Evolutionary conservation across 352 stramenopile species (phyloP).

Genomic region (Globisporangium ultimum): DNA sequence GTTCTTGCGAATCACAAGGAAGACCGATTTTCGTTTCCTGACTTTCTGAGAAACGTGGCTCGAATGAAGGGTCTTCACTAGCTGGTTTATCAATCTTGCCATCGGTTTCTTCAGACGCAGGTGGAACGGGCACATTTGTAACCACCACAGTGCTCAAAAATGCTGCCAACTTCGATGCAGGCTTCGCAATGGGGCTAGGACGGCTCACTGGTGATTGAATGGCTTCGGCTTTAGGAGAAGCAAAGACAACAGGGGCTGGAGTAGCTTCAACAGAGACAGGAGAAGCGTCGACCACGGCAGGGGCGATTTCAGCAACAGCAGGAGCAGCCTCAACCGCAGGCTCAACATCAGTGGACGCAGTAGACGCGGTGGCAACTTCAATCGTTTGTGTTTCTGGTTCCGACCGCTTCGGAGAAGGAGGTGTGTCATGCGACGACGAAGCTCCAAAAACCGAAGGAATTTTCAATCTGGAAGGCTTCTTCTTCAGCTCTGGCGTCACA

Average conservation of each 20-base stretch:
- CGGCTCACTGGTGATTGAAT: neutral
- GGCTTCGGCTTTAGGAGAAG: neutral
- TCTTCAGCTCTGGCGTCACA: conserved; percentile 12
- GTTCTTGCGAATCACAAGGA: neutral
- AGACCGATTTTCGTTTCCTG: conserved; percentile 10
- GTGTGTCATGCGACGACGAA: neutral
- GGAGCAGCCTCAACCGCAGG: neutral
- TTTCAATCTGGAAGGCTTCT: conserved; percentile 24
- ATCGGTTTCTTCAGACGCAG: conserved; percentile 17
- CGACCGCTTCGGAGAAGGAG: neutral
- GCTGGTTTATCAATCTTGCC: conserved; percentile 4
- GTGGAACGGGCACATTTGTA: conserved; percentile 2
- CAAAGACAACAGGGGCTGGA: too few species aligned
- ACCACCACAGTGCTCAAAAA: conserved; percentile 65
- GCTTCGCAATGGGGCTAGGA: conserved; percentile 13
- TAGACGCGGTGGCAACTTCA: neutral
- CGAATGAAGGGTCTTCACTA: neutral
- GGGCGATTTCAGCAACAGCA: neutral
- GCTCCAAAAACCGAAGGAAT: conserved; percentile 26
- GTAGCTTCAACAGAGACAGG: neutral
- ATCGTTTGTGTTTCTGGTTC: neutral
- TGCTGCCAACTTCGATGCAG: conserved; percentile 49
- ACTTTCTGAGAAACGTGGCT: conserved; percentile 1
- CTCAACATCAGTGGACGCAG: neutral
- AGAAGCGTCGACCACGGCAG: neutral